phyloP scores from a whole-genome alignment of 768 basidiomycete species.

The Psilocybe cyanescens region DNA sequence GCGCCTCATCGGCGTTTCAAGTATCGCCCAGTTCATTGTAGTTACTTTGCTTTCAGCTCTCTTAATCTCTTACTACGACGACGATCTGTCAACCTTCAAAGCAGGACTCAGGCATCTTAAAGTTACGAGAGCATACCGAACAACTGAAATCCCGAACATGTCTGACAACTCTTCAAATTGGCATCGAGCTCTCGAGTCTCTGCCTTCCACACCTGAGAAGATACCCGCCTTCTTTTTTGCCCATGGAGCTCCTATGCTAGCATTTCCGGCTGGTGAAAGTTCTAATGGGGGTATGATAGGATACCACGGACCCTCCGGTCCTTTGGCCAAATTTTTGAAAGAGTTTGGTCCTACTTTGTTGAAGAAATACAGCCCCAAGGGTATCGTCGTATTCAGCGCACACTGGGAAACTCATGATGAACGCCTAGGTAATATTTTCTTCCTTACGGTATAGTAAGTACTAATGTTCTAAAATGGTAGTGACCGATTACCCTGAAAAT shows the following conservation, averaged over 20 bases:
- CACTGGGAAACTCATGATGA: constrained; percentile 76
- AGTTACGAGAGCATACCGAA: neutral
- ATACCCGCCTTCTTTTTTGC: constrained; percentile 81
- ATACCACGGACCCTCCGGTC: constrained; percentile 52
- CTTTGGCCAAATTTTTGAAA: constrained; percentile 59
- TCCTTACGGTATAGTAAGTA: neutral
- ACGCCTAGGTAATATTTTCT: constrained; percentile 47
- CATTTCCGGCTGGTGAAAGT: constrained; percentile 33
- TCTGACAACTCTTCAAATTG: constrained; percentile 18
- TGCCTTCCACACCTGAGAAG: constrained; percentile 58
- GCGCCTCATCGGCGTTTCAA: neutral
- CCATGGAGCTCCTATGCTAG: constrained; percentile 65
- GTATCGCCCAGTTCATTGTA: constrained; percentile 8
- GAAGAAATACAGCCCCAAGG: constrained; percentile 75
- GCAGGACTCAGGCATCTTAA: constrained; percentile 8
- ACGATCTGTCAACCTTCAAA: constrained; percentile 16
- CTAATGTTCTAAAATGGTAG: constrained; percentile 33
- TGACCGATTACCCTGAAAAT: constrained; percentile 80
- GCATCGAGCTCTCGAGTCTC: constrained; percentile 46
- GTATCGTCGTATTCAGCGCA: constrained; percentile 82
- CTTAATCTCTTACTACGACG: constrained; percentile 16
- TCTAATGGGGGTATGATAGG: constrained; percentile 24
- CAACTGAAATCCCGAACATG: constrained; percentile 3
- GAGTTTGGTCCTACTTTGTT: constrained; percentile 69
- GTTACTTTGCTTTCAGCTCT: constrained; percentile 17